A percentile compares a stretch with the other conserved stretches of the same genome.
Conservation (phyloP, 805 yeast species). For the Jamesozyma spencerorum region DNA sequence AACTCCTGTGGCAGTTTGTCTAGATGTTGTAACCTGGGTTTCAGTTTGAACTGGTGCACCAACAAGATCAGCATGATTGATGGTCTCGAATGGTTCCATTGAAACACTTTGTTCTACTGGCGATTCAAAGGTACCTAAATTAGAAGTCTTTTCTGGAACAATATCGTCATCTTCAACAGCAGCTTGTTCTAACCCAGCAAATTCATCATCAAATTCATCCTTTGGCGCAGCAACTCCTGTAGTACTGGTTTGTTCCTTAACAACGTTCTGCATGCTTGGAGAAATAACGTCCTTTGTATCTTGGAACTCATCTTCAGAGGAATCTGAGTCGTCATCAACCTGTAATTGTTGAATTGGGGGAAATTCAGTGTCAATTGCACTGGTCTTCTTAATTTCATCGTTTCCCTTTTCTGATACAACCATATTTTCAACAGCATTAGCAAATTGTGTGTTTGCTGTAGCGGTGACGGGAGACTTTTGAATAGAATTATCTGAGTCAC, state of each 20-base stretch:
- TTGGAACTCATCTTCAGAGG: constrained; percentile 31
- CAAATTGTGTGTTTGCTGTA: constrained; percentile 7
- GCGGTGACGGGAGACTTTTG: constrained; percentile 14
- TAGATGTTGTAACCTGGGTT: neutral
- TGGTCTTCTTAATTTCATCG: constrained; percentile 10
- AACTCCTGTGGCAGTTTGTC: neutral
- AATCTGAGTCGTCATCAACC: constrained; percentile 38
- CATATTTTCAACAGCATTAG: constrained; percentile 7
- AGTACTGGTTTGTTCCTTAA: neutral
- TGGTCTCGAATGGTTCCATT: constrained; percentile 23
- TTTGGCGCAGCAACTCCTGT: constrained; percentile 10
- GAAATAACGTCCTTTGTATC: constrained; percentile 10
- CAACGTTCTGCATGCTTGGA: constrained; percentile 3
- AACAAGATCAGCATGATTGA: constrained; percentile 20
- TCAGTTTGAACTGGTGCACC: constrained; percentile 3
- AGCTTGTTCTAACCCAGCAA: constrained; percentile 37
- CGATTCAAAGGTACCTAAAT: neutral
- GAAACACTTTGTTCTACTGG: neutral
- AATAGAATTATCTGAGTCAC: constrained; percentile 10
- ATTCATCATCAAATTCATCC: constrained; percentile 35
- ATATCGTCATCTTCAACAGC: constrained; percentile 33
- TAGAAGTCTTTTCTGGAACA: neutral
- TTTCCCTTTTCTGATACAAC: constrained; percentile 5
- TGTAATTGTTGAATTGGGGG: constrained; percentile 55
- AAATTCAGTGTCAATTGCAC: constrained; percentile 38